phyloP scores from a whole-genome alignment of 345 rosid species.

The Fremontodendron californicum region DNA sequence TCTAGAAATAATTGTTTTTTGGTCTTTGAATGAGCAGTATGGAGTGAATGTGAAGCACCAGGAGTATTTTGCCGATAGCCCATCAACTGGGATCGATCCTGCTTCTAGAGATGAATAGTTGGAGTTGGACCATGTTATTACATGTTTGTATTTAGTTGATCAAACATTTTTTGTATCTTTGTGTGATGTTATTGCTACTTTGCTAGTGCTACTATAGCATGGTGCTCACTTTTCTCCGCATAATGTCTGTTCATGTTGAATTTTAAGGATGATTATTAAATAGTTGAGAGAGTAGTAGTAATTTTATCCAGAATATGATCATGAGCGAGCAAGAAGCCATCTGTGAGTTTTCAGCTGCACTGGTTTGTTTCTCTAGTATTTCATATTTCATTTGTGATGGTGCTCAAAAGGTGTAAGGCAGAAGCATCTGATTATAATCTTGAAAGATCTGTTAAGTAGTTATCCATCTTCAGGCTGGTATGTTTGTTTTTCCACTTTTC shows the following conservation, averaged over 20 bases:
- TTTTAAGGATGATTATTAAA: not conserved
- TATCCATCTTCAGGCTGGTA: too few relatives aligned
- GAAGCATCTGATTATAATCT: too few relatives aligned
- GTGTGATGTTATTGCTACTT: not conserved
- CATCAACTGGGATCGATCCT: slow-evolving; percentile 59
- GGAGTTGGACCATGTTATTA: not conserved
- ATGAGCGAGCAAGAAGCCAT: not conserved
- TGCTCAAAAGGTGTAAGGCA: too few relatives aligned
- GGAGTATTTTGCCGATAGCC: slow-evolving; percentile 80
- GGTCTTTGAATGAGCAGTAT: slow-evolving; percentile 41
- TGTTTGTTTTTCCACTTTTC: too few relatives aligned
- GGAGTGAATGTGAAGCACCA: slow-evolving; percentile 91
- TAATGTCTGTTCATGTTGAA: not conserved
- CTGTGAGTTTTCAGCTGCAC: not conserved
- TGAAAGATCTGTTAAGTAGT: too few relatives aligned
- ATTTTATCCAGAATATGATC: not conserved
- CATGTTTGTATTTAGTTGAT: not conserved
- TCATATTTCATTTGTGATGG: too few relatives aligned
- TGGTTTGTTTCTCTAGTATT: not conserved
- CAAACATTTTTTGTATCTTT: slow-evolving; percentile 4
- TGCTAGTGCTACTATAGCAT: not conserved
- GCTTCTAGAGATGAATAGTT: slow-evolving; percentile 50
- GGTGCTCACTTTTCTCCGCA: not conserved
- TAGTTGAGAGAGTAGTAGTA: not conserved
- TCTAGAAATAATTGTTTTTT: not conserved